Evolutionary conservation across 148 eudicot genomes (phyloP).

Genomic region (Nepenthes gracilis): DNA sequence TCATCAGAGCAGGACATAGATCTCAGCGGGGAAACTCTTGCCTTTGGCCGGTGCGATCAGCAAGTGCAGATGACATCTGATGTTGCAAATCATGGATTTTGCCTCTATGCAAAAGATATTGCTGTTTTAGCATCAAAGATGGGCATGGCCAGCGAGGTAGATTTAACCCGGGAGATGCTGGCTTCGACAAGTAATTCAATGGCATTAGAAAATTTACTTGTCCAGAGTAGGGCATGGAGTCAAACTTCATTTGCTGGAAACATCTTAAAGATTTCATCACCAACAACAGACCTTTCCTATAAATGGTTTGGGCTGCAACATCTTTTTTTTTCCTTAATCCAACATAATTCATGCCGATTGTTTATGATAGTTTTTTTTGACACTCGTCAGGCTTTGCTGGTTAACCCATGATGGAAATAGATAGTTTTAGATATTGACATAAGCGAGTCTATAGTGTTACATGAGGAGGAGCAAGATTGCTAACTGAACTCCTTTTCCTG

Average conservation of each 20-base stretch:
- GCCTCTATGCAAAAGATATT: slow-evolving; percentile 48
- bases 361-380: too few relatives aligned
- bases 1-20: slow-evolving; percentile 23
- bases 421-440: too few relatives aligned
- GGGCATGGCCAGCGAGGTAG: slow-evolving; percentile 25
- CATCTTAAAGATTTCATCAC: slow-evolving; percentile 14
- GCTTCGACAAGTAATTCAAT: slow-evolving; percentile 42
- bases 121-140: slow-evolving; percentile 30
- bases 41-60: slow-evolving; percentile 49
- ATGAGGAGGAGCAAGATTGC: too few relatives aligned
- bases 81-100: slow-evolving; percentile 70
- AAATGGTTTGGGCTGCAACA: slow-evolving; percentile 30
- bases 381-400: too few relatives aligned
- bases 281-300: slow-evolving; percentile 9
- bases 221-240: slow-evolving; percentile 21
- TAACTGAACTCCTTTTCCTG: too few relatives aligned
- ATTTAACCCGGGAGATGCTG: slow-evolving; percentile 67
- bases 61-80: slow-evolving; percentile 58
- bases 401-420: too few relatives aligned
- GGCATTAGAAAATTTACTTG: slow-evolving; percentile 66
- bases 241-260: slow-evolving; percentile 6
- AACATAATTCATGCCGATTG: too few relatives aligned
- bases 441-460: too few relatives aligned
- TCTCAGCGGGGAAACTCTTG: slow-evolving; percentile 34
- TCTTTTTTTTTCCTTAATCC: background rate